A percentile compares a stretch with the other conserved stretches of the same genome.
These are phyloP conservation scores for Aspergillus cavernicola DNA, from an alignment of 495 filamentous ascomycete genomes.

Conservation along the genomic window DNA sequence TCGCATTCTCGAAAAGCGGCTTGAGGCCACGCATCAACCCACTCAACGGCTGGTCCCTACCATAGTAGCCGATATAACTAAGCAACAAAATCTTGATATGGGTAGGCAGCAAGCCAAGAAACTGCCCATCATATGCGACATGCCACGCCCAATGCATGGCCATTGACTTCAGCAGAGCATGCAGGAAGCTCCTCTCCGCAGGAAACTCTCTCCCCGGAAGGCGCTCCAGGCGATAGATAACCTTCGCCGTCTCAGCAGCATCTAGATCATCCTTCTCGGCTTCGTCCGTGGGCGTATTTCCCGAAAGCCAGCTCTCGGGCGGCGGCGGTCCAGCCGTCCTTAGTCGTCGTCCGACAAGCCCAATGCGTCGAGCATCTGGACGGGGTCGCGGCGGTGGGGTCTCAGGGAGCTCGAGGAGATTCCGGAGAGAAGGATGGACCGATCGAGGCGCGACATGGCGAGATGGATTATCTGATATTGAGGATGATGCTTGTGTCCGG, in stretches of 20 bases:
- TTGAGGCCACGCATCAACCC: constrained; percentile 28
- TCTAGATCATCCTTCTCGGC: constrained; percentile 1
- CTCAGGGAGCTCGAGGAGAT: constrained; percentile 68
- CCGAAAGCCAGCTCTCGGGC: constrained; percentile 67
- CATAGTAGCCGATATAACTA: constrained; percentile 57
- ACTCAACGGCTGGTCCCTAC: constrained; percentile 27
- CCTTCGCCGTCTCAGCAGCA: constrained; percentile 6
- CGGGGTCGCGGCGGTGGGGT: constrained; percentile 64
- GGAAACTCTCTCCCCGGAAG: constrained; percentile 47
- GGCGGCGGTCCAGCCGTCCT: constrained; percentile 65
- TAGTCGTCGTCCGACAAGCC: constrained; percentile 36
- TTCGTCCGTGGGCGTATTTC: constrained; percentile 16
- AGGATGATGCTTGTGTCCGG: constrained; percentile 34
- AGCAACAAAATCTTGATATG: constrained; percentile 59
- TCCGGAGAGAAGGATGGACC: constrained; percentile 51
- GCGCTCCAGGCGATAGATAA: constrained; percentile 34
- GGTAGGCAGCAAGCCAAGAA: constrained; percentile 59
- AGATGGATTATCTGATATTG: constrained; percentile 15
- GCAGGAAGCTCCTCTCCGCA: constrained; percentile 48
- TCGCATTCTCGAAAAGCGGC: constrained; percentile 24
- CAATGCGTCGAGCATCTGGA: constrained; percentile 39
- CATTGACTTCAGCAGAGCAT: constrained; percentile 56
- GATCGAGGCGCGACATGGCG: constrained; percentile 32
- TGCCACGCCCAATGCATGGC: constrained; percentile 69
- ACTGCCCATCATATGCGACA: constrained; percentile 60